These are phyloP conservation scores for Barnettozyma sucrosica DNA, from an alignment of 805 yeast species.

Conservation along the genomic window DNA sequence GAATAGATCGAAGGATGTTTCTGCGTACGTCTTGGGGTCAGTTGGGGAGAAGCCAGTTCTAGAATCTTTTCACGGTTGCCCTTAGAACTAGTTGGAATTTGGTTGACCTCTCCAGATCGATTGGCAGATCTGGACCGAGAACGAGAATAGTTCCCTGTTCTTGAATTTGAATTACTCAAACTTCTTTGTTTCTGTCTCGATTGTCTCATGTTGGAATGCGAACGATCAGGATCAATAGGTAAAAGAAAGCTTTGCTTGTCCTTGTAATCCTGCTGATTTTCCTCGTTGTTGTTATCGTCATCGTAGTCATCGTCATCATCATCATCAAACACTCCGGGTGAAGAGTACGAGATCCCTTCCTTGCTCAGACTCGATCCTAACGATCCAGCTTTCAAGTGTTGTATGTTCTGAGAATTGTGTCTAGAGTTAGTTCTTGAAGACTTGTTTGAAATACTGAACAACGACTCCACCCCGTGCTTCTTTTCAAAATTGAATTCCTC, in stretches of 20 bases:
- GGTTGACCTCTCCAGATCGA: conserved; percentile 15
- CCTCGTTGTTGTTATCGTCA: too few relatives aligned
- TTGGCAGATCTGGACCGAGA: conserved; percentile 1
- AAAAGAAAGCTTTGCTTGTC: neutral
- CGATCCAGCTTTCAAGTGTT: conserved; percentile 21
- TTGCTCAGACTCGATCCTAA: neutral
- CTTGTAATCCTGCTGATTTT: too few relatives aligned
- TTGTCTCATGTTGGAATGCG: conserved; percentile 18
- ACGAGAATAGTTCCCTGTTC: neutral
- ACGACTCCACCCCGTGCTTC: conserved; percentile 41
- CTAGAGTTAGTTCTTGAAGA: conserved; percentile 27
- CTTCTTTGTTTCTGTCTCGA: conserved; percentile 29
- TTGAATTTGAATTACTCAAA: conserved; percentile 19
- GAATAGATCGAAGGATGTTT: conserved; percentile 70
- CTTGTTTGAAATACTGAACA: conserved; percentile 40
- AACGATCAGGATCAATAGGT: conserved; percentile 8
- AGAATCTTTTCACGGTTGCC: conserved; percentile 47
- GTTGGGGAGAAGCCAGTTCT: conserved; percentile 57
- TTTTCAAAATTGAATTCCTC: conserved; percentile 34
- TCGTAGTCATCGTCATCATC: conserved; percentile 6
- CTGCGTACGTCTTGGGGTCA: conserved; percentile 49
- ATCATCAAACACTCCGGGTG: conserved; percentile 9
- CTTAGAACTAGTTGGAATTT: conserved; percentile 4
- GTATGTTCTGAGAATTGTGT: conserved; percentile 26
- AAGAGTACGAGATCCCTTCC: neutral